Evolutionary conservation across 2,329 filamentous ascomycete genomes (phyloP), one percentile per base, ranked within the genome.

Genomic region (Penicillium hesseltinei): DNA sequence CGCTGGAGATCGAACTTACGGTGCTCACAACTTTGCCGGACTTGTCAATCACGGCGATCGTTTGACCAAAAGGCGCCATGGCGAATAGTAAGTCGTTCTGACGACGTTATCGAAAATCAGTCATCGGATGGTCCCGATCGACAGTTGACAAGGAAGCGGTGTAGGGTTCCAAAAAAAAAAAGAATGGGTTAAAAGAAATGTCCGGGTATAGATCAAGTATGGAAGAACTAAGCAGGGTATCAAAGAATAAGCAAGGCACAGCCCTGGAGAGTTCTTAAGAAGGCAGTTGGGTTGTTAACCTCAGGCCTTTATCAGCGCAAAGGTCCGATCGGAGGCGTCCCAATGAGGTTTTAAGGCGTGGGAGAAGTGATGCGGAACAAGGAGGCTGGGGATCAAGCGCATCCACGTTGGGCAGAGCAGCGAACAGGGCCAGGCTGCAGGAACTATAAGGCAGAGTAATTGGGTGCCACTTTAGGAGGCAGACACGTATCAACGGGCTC

Each of bases 21-120:
- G 88, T 94, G 81, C 88, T 92, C 67, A 96, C 90, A 50, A 96
- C 87, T 78, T 96, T 95, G 69, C 91, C 91, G 57, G 91, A 94
- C 74, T 85, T 92, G 79, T 96, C 94, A 76, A 96, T 88, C 69
- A 96, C 90, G 64, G 91, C 92, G 66, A 96, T 87, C 49, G 90
- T 93, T 76, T 96, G 88, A 62, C 83, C 71, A 42, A 73, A 58
- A 23, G 69, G 69, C 45, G 69, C 62, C 69, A 75, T 73, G 56
- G 56, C 54, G 53, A 45, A 53, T 29, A 44, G 51, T 49, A 23
- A 60, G 52, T 61, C 62, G 57, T 51, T 46, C 9, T 6, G 56
- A 56, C 57, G 56, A 59, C 56, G 13, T 56, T 59, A 61, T 17
- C 25, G 40, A 25, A n/a, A 46, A 59, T 55, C 56, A 57, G 50